These are phyloP conservation scores for Coemansia sp. DNA, from an alignment of 192 early-diverging fungal genomes.

Conservation along the genomic window DNA sequence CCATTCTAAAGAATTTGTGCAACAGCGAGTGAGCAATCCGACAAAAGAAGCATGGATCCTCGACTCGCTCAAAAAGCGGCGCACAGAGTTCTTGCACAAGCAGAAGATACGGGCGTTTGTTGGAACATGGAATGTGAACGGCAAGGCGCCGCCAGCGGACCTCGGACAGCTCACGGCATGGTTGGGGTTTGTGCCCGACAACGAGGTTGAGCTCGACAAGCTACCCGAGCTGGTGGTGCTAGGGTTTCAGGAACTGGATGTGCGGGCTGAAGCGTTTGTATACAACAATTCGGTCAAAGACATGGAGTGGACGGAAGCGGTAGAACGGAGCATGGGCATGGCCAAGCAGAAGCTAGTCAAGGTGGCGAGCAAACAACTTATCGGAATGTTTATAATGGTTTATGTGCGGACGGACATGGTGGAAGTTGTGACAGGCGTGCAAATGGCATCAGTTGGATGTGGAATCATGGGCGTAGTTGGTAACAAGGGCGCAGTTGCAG, in stretches of 20 bases:
- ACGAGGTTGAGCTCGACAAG: conserved; percentile 7
- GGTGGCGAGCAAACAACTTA: conserved; percentile 76
- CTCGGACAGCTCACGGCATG: conserved; percentile 59
- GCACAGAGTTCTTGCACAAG: conserved; percentile 31
- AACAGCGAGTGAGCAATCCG: conserved; percentile 31
- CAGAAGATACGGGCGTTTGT: conserved; percentile 60
- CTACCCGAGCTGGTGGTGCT: conserved; percentile 28
- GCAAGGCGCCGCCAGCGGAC: conserved; percentile 55
- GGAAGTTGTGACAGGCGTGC: conserved; percentile 61
- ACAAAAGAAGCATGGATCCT: conserved; percentile 53
- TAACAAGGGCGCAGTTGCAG: conserved; percentile 92
- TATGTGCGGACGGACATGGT: conserved; percentile 63
- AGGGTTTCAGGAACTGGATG: conserved; percentile 92
- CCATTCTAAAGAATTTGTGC: not conserved
- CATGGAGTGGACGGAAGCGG: conserved; percentile 73
- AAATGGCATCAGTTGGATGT: conserved; percentile 70
- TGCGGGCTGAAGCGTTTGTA: conserved; percentile 82
- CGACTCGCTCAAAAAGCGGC: conserved; percentile 37
- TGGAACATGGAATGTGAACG: conserved; percentile 93
- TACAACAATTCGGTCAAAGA: conserved; percentile 78
- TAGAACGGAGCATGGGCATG: conserved; percentile 65
- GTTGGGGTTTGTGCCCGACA: conserved; percentile 56
- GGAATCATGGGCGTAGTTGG: conserved; percentile 87
- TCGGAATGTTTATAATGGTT: conserved; percentile 86
- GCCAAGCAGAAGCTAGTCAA: conserved; percentile 60